A percentile compares a stretch with the other conserved stretches of the same genome.
phyloP scores from a whole-genome alignment of 805 yeast species.

The Candida dajiaensis region DNA sequence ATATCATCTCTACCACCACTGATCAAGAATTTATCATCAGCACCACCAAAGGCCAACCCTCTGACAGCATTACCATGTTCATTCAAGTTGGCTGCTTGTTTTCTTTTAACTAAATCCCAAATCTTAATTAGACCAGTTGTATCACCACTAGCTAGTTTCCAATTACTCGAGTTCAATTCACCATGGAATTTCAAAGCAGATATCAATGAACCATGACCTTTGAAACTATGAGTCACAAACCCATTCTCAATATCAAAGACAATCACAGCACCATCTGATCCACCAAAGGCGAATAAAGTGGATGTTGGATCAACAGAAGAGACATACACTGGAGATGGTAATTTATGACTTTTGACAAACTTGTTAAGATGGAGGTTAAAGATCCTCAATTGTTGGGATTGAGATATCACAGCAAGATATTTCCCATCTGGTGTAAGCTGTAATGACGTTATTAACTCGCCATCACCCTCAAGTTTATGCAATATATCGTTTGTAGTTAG shows the following conservation, averaged over 20 bases:
- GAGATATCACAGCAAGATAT: slow-evolving; percentile 66
- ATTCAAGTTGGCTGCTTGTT: slow-evolving; percentile 51
- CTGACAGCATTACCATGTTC: slow-evolving; percentile 86
- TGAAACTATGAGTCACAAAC: slow-evolving; percentile 79
- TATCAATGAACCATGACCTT: slow-evolving; percentile 90
- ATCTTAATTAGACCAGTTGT: slow-evolving; percentile 50
- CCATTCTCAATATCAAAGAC: slow-evolving; percentile 92
- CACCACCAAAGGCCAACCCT: slow-evolving; percentile 60
- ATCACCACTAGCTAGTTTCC: slow-evolving; percentile 77
- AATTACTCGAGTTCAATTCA: slow-evolving; percentile 54
- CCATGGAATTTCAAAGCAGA: slow-evolving; percentile 76
- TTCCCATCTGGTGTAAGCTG: slow-evolving; percentile 72
- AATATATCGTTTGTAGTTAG: slow-evolving; percentile 50
- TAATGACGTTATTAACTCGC: slow-evolving; percentile 78
- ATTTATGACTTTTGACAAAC: slow-evolving; percentile 46
- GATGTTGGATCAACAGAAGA: slow-evolving; percentile 75
- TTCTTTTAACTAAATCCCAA: slow-evolving; percentile 68
- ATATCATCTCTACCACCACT: slow-evolving; percentile 91
- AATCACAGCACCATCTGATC: slow-evolving; percentile 86
- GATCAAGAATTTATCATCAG: slow-evolving; percentile 48
- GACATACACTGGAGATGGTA: slow-evolving; percentile 79
- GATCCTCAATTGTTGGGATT: slow-evolving; percentile 75
- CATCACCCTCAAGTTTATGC: slow-evolving; percentile 68
- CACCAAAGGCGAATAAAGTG: slow-evolving; percentile 86
- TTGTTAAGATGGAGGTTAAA: slow-evolving; percentile 34